These are phyloP conservation scores for Globisporangium nagaii DNA, from an alignment of 352 stramenopile species.

Conservation along the genomic window DNA sequence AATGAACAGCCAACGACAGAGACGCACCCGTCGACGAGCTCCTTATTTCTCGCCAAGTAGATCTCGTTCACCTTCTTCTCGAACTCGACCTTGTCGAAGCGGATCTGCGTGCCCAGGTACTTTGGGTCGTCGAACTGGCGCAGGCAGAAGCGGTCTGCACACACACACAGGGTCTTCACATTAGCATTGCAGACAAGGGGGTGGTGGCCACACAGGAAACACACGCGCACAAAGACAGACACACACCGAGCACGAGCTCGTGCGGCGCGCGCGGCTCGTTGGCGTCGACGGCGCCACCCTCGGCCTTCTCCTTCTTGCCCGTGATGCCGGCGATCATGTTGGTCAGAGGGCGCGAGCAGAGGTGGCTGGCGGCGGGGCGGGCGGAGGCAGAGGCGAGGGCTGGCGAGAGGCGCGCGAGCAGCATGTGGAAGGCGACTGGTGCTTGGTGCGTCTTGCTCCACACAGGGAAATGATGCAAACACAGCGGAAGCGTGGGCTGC, in stretches of 20 bases:
- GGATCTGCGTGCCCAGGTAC: conserved; percentile 67
- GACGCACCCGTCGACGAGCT: conserved; percentile 64
- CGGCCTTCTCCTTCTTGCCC: conserved; percentile 30
- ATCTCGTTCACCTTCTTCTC: conserved; percentile 81
- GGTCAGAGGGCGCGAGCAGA: conserved; percentile 20
- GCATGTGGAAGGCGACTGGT: conserved; percentile 23
- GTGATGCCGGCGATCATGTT: conserved; percentile 31
- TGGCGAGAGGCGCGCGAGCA: conserved; percentile 36
- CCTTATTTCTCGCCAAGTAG: conserved; percentile 51
- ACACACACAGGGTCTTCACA: background rate
- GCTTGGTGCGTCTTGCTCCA: conserved; percentile 6
- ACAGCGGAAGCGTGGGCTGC: background rate
- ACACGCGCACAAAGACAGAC: background rate
- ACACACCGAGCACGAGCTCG: conserved; percentile 55
- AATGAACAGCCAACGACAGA: background rate
- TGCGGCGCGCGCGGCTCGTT: conserved; percentile 18
- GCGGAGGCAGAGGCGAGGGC: background rate
- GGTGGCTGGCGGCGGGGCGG: background rate
- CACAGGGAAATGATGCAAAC: conserved; percentile 14
- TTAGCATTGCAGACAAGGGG: background rate
- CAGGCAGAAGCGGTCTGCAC: conserved; percentile 69
- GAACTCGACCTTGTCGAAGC: conserved; percentile 71
- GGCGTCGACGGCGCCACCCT: conserved; percentile 16
- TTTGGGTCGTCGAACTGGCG: conserved; percentile 82
- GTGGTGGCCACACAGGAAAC: background rate